Conservation (phyloP, 495 filamentous ascomycete genomes). For the Chaetomium tenue region DNA sequence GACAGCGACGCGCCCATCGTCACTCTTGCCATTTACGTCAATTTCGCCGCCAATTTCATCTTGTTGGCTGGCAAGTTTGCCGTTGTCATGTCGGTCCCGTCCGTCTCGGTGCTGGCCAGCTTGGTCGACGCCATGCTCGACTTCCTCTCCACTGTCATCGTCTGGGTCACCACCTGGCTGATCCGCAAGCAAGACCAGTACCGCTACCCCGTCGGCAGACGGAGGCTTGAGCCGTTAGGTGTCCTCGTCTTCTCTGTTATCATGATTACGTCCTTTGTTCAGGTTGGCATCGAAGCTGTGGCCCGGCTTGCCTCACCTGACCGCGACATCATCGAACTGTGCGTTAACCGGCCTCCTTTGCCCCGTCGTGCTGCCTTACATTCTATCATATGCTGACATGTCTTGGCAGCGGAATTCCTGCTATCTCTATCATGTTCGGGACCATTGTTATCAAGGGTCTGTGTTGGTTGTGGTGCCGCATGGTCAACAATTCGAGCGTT, state of each 20-base stretch:
- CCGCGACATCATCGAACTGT: constrained; percentile 68
- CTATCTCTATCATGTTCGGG: constrained; percentile 75
- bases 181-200: constrained; percentile 75
- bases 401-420: constrained; percentile 52
- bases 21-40: constrained; percentile 77
- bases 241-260: constrained; percentile 78
- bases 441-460: constrained; percentile 78
- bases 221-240: constrained; percentile 70
- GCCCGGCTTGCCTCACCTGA: constrained; percentile 62
- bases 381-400: constrained; percentile 15
- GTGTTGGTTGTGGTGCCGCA: constrained; percentile 89
- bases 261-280: constrained; percentile 85
- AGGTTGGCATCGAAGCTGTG: constrained; percentile 74
- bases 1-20: constrained; percentile 68
- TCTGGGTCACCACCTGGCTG: constrained; percentile 77
- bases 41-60: constrained; percentile 77
- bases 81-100: constrained; percentile 74
- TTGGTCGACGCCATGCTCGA: constrained; percentile 87
- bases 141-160: constrained; percentile 80
- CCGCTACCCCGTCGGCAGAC: constrained; percentile 78
- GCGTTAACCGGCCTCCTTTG: constrained; percentile 10
- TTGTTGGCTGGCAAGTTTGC: constrained; percentile 77
- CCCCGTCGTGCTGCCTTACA: not conserved
- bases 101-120: constrained; percentile 82
- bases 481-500: constrained; percentile 84